Conservation (phyloP, 306 rosid genomes). For the Vicia faba region DNA sequence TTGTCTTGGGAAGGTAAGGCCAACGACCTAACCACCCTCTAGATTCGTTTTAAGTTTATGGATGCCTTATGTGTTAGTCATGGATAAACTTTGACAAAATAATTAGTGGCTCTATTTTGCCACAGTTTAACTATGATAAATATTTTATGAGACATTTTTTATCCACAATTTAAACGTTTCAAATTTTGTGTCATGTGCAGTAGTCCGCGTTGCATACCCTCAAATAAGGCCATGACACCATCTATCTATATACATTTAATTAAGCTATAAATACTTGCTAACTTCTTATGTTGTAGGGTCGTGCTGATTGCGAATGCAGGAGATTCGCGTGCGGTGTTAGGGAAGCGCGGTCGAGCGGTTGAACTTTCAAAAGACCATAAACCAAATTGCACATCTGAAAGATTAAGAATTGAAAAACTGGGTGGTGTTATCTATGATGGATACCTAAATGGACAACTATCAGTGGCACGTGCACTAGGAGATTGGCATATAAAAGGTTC, state of each 20-base stretch:
- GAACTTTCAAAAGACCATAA: constrained; percentile 76
- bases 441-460: constrained; percentile 70
- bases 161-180: too few species aligned
- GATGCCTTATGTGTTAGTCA: too few species aligned
- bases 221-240: too few species aligned
- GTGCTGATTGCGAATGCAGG: constrained; percentile 67
- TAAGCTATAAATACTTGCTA: neutral
- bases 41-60: neutral
- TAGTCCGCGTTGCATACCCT: too few species aligned
- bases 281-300: constrained; percentile 42
- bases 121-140: too few species aligned
- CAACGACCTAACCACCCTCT: neutral
- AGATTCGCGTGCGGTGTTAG: constrained; percentile 71
- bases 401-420: constrained; percentile 69
- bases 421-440: constrained; percentile 76
- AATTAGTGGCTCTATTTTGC: too few species aligned
- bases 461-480: constrained; percentile 72
- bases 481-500: constrained; percentile 78
- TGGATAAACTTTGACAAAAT: too few species aligned
- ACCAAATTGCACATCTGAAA: constrained; percentile 71
- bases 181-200: too few species aligned
- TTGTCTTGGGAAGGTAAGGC: constrained; percentile 55
- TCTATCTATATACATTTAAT: neutral
- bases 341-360: constrained; percentile 64
- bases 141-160: too few species aligned